Evolutionary conservation across 371 early-diverging fungal genomes (phyloP), one percentile per base, ranked within the genome.

Genomic region (Mucor circinelloides): DNA sequence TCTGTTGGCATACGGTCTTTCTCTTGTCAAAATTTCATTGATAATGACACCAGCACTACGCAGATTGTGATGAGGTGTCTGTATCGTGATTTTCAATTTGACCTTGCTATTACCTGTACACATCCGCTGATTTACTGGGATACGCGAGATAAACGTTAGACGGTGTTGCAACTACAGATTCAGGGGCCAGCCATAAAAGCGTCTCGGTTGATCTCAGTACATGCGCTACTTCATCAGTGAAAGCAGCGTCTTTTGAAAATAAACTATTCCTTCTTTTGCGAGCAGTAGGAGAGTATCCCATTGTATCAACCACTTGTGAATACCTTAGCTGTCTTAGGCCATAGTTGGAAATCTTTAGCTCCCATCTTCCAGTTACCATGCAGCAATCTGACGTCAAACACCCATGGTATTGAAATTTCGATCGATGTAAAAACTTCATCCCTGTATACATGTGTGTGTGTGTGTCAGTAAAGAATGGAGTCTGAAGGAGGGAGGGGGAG

Each of bases 321-420:
- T 67, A 21, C 68, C 65, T 38, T 69, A 52, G 52, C 2, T 52
- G 52, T 15, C 52, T 40, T 13, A 85, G 52, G 12, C 85, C 85
- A 69, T 83, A 85, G n/a, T 80, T 83, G 1, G 82, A 64, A 32
- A 85, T 80, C 66, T 83, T 85, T 6, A 85, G 71, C 31, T 85
- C 85, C 85, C 83, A 85, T 13, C 79, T 68, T 0, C 80, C 80
- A 6, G 85, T 77, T 32, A 85, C 74, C 71, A 83, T 62, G 46
- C 85, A 85, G 30, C 74, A 78, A 60, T 66, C 64, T 25, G 83
- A 81, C 1, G 83, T 82, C 38, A 85, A 63, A 34, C 70, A 76
- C 9, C 85, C 82, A 42, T 85, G 85, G 32, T 75, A 66, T 15
- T 55, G 66, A 55, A 85, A 77, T 56, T 82, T 85, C 25, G 83